phyloP scores from a whole-genome alignment of 345 rosid genomes.

The Eucalyptus tenuipes region DNA sequence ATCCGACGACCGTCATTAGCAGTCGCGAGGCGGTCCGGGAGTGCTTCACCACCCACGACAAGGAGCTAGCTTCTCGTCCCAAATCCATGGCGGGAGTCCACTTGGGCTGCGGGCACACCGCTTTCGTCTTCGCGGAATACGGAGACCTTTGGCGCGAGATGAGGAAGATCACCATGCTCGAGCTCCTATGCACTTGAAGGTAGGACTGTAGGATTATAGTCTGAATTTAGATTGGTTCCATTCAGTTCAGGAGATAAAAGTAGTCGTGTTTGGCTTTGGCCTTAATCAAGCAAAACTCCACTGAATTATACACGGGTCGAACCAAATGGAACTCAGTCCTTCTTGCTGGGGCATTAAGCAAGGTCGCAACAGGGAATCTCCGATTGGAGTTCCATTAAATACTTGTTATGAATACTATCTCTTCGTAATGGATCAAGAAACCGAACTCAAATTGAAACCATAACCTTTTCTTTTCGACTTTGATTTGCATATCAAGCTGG shows the following conservation, averaged over 20 bases:
- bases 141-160: constrained; percentile 59
- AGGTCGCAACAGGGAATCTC: not conserved
- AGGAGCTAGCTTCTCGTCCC: constrained; percentile 33
- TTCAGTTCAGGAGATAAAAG: not conserved
- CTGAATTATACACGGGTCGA: not conserved
- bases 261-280: not conserved
- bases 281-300: not conserved
- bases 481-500: not conserved
- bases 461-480: not conserved
- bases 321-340: not conserved
- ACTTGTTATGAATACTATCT: not conserved
- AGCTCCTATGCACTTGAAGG: constrained; percentile 41
- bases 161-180: constrained; percentile 34
- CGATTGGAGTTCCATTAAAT: not conserved
- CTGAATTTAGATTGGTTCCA: not conserved
- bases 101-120: constrained; percentile 41
- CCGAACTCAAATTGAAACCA: not conserved
- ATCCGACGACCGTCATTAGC: constrained; percentile 18
- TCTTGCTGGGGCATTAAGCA: not conserved
- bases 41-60: constrained; percentile 43
- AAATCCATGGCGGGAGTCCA: constrained; percentile 32
- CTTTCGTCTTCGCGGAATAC: constrained; percentile 36
- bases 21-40: constrained; percentile 27
- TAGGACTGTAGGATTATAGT: constrained; percentile 9
- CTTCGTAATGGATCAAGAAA: not conserved